Evolutionary conservation across 768 basidiomycete species (phyloP).

Genomic region (Trametopsis cervina): DNA sequence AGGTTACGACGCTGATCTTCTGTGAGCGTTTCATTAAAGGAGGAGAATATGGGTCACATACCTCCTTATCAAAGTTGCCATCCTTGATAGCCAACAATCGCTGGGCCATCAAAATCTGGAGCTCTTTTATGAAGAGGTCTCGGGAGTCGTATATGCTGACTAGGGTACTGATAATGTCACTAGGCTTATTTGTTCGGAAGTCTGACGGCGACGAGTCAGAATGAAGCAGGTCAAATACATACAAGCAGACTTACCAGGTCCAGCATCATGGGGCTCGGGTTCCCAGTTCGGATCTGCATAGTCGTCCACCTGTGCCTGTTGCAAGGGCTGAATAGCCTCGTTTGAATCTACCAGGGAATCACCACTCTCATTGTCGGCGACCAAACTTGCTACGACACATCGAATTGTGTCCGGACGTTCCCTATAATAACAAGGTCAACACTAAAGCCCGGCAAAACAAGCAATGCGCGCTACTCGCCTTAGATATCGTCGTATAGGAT

Average conservation of each 20-base stretch:
- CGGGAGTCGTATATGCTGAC: constrained; percentile 98
- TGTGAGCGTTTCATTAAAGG: too few relatives aligned
- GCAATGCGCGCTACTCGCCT: constrained; percentile 39
- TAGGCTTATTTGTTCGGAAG: constrained; percentile 85
- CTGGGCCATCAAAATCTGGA: constrained; percentile 88
- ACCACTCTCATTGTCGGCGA: constrained; percentile 77
- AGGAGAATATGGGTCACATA: too few relatives aligned
- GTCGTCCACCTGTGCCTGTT: constrained; percentile 75
- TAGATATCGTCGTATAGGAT: constrained; percentile 86
- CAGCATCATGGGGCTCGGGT: constrained; percentile 95
- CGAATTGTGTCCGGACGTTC: constrained; percentile 90
- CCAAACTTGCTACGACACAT: constrained; percentile 85
- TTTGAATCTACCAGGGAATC: constrained; percentile 82
- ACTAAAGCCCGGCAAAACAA: neutral
- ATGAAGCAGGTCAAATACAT: neutral
- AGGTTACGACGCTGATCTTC: constrained; percentile 72
- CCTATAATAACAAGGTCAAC: constrained; percentile 30
- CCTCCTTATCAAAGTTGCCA: constrained; percentile 71
- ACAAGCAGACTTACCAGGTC: constrained; percentile 53
- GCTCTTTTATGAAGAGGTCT: constrained; percentile 92
- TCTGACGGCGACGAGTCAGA: constrained; percentile 50
- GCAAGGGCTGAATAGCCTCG: constrained; percentile 71
- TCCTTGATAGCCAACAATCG: constrained; percentile 75
- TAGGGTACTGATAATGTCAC: constrained; percentile 92
- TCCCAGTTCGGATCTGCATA: constrained; percentile 91